Evolutionary conservation across 306 rosid species (phyloP).

Genomic region (Trichosanthes cucumerina): DNA sequence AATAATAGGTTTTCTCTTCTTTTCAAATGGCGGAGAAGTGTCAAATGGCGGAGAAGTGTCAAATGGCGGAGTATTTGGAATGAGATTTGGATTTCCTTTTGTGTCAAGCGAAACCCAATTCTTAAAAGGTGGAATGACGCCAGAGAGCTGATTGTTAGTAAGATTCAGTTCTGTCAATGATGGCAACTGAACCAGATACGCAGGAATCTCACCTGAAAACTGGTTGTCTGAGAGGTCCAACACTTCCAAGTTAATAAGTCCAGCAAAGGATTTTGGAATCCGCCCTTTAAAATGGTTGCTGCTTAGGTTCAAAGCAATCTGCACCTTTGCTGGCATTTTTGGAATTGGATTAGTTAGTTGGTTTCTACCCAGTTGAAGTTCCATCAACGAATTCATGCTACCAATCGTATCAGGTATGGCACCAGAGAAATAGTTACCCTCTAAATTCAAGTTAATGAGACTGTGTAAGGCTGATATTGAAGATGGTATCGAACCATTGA

Average conservation of each 20-base stretch:
- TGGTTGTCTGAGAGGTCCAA: conserved; percentile 76
- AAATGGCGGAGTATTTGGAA: background rate
- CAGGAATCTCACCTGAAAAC: conserved; percentile 48
- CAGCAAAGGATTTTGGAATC: conserved; percentile 29
- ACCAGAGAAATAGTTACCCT: conserved; percentile 45
- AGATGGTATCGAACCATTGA: conserved; percentile 49
- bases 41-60: background rate
- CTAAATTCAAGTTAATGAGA: conserved; percentile 38
- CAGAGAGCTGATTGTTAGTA: conserved; percentile 46
- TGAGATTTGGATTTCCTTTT: conserved; percentile 21
- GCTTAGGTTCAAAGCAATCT: conserved; percentile 69
- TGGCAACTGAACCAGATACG: conserved; percentile 1
- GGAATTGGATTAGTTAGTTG: conserved; percentile 47
- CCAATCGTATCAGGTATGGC: conserved; percentile 31
- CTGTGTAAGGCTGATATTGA: conserved; percentile 19
- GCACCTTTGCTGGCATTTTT: conserved; percentile 38
- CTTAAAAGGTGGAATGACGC: conserved; percentile 25
- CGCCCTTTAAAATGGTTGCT: conserved; percentile 44
- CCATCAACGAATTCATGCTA: conserved; percentile 23
- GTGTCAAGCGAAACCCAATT: conserved; percentile 1
- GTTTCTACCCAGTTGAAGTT: conserved; percentile 67
- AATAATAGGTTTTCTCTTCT: conserved; percentile 25
- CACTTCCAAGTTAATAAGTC: conserved; percentile 29
- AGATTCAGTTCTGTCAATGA: conserved; percentile 45
- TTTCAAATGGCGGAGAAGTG: background rate